phyloP scores from a whole-genome alignment of 2,329 filamentous ascomycete genomes.

The Beauveria asiatica region DNA sequence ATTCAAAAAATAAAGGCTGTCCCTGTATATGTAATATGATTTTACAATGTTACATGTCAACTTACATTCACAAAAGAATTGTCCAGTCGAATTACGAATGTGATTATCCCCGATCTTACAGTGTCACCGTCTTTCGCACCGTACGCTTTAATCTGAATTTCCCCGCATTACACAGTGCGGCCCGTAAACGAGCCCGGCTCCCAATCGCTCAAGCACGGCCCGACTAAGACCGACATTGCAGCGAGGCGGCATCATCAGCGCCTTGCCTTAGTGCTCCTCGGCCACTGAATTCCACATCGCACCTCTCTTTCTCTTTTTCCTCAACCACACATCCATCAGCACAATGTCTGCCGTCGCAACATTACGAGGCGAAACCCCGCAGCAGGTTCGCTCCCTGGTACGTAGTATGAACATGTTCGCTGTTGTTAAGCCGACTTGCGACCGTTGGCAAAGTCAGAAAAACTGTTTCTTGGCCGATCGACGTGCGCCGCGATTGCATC shows the following conservation, averaged over 20 bases:
- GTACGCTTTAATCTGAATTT: neutral
- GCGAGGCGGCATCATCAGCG: conserved; percentile 5
- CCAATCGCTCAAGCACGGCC: neutral
- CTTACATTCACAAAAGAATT: neutral
- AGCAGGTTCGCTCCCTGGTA: conserved; percentile 50
- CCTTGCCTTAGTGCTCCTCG: conserved; percentile 9
- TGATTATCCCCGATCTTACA: neutral
- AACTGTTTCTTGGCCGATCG: neutral
- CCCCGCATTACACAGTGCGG: conserved; percentile 2
- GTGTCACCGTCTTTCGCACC: neutral
- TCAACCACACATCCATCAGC: neutral
- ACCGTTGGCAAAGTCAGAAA: conserved; percentile 1
- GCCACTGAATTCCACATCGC: neutral
- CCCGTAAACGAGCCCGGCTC: neutral
- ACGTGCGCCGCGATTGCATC: neutral
- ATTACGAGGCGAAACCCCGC: conserved; percentile 45
- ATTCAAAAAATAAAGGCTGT: neutral
- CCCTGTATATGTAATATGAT: too few species aligned
- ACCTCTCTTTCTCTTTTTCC: conserved; percentile 1
- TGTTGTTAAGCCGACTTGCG: conserved; percentile 1
- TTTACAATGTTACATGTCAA: neutral
- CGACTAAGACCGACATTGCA: conserved; percentile 12
- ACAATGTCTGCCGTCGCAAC: conserved; percentile 30
- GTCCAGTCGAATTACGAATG: neutral
- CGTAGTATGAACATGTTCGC: conserved; percentile 19